Base-by-base conservation (phyloP, 805 yeast genomes). In the Candida ulmi region DNA sequence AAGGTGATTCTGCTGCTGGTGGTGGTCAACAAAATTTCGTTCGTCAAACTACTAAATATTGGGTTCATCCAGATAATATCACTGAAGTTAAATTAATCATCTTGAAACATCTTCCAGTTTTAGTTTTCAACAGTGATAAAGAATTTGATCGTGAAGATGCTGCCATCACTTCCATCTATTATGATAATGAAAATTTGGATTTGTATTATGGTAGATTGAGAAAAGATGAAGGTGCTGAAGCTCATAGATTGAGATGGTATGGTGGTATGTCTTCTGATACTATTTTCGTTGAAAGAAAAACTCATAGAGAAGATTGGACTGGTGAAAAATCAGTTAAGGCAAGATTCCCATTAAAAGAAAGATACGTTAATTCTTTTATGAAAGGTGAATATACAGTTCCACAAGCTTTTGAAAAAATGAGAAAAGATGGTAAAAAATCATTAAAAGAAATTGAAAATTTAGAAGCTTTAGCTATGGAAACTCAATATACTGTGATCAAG, bases 321-420 rank as follows among this genome's bases (percentile, higher is more conserved):
- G 99, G 99, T 52, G 99, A 93, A 63, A 91, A 91, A 65, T 87
- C 96, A n/a, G 99, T 93, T 48, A 93, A 93, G 66, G 98, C 98
- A 5, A 77, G 99, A 61, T 93, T 93, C 65, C 81, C 91, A 17
- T 66, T 93, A 50, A 93, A 90, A 62, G 99, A 93, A 61, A 87
- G 83, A 61, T 76, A 88, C 57, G 88, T 91, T 37, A 93, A 93
- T 58, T 78, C 79, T 37, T 93, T 88, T 61, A 61, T 91, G 66
- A 65, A 68, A 27, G 99, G 99, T 50, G 78, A 77, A 37, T 88
- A 75, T 59, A 86, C 97, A 17, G 95, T 90, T 11, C 74, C 77
- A 33, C 93, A 88, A 62, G 95, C 85, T 2, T 91, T 91, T 66
- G 95, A 86, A 47, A 91, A 91, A 65, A 82, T 84, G 74, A 77